Evolutionary conservation across 495 filamentous ascomycete species (phyloP), one percentile per base, ranked within the genome.

Genomic region (Echria macrotheca): DNA sequence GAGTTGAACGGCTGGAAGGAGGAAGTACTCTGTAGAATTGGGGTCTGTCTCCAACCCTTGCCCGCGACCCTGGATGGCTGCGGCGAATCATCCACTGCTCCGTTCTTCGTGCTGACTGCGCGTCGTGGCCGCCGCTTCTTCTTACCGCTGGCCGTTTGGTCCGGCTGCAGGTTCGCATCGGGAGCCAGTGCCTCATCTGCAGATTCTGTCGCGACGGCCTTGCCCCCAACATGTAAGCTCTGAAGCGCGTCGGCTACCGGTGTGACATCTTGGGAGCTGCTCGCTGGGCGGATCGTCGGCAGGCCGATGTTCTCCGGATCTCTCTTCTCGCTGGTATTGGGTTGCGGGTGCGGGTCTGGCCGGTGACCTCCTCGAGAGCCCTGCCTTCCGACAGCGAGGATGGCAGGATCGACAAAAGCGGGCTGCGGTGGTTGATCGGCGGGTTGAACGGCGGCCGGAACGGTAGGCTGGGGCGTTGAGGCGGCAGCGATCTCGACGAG

Each of bases 1-100:
- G 75, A 68, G 64, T 75, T 68, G 66, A 72, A 76, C 19, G 66
- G 76, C 59, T 74, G 82, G 67, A 73, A 77, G 1, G 72, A 77
- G 19, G 68, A 78, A 9, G 67, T 71, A 24, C 69, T 80, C 65
- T 77, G 84, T 31, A 91, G 73, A 19, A 93, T 80, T 1, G 89
- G 87, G 15, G 88, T 93, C 59, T 91, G 79, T 53, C 87, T 77
- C 89, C 87, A 96, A 24, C 89, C 89, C 50, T 82, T 84, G 44
- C 69, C 61, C 1, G 58, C 58, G 19, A 50, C 47, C 33, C 59
- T 62, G 21, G 49, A n/a, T 4, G 31, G 40, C 15, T 50, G 44
- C 2, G 64, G 58, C 1, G 56, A 56, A 14, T 48, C 56, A 22
- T 62, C 58, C 1, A 60, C 61, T 14, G 55, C 59, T n/a, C 49